phyloP scores from a whole-genome alignment of 2,329 filamentous ascomycete genomes.

The Magnaporthiopsis rhizophila region DNA sequence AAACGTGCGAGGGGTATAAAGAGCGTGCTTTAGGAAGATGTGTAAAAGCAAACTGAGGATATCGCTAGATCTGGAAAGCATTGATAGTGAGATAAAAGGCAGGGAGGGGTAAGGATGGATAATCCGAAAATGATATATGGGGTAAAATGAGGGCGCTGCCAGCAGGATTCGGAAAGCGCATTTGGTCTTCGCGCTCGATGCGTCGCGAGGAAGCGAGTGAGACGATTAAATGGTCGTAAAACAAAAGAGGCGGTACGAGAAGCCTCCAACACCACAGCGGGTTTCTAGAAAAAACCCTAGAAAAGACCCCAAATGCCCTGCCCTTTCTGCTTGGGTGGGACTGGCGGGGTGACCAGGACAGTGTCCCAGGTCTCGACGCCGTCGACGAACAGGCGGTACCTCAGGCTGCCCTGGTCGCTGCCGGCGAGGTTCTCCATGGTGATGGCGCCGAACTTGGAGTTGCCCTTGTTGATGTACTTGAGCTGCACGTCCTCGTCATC shows the following conservation, averaged over 20 bases:
- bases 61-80: background rate
- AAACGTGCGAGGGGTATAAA: background rate
- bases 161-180: background rate
- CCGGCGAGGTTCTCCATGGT: slow-evolving; percentile 64
- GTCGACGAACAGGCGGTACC: slow-evolving; percentile 76
- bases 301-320: slow-evolving; percentile 36
- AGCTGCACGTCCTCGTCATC: slow-evolving; percentile 77
- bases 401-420: slow-evolving; percentile 62
- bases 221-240: background rate
- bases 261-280: slow-evolving; percentile 13
- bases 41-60: background rate
- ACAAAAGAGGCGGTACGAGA: background rate
- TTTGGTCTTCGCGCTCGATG: background rate
- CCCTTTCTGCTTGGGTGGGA: slow-evolving; percentile 21
- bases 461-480: slow-evolving; percentile 79
- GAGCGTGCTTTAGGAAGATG: background rate
- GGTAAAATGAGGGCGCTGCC: background rate
- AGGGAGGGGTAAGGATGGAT: background rate
- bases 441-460: slow-evolving; percentile 79
- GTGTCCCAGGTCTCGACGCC: slow-evolving; percentile 71
- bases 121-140: background rate
- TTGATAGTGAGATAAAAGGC: background rate
- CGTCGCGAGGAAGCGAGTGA: background rate
- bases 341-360: slow-evolving; percentile 39
- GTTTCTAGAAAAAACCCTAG: slow-evolving; percentile 12